Conservation (phyloP, 1,284 basidiomycete genomes). For the Fistulina hepatica region DNA sequence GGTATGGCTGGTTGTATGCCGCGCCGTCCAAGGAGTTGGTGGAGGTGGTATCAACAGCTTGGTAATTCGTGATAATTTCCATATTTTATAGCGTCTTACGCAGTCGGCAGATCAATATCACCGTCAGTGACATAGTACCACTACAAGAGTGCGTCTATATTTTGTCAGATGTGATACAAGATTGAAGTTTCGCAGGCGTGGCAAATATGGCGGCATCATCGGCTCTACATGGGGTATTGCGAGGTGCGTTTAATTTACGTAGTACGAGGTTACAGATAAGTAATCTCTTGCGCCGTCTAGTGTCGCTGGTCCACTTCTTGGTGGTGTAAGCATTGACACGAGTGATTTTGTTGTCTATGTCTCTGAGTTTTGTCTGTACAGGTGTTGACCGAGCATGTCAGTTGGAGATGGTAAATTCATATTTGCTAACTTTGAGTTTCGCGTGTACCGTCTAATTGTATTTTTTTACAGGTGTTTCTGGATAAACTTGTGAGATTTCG, state of each 20-base stretch:
- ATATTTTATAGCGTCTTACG: slow-evolving; percentile 2
- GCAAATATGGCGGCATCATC: slow-evolving; percentile 61
- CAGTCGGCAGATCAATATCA: slow-evolving; percentile 44
- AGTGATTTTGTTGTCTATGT: not conserved
- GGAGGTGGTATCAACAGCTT: slow-evolving; percentile 64
- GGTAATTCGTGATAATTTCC: slow-evolving; percentile 17
- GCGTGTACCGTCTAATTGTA: not conserved
- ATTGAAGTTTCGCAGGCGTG: slow-evolving; percentile 38
- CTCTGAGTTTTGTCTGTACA: slow-evolving; percentile 17
- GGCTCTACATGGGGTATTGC: slow-evolving; percentile 72
- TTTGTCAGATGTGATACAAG: not conserved
- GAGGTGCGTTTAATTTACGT: slow-evolving; percentile 25
- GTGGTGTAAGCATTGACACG: slow-evolving; percentile 40
- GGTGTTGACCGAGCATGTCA: slow-evolving; percentile 60
- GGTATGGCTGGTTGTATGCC: slow-evolving; percentile 60
- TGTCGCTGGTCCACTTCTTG: slow-evolving; percentile 67
- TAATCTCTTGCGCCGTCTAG: slow-evolving; percentile 26
- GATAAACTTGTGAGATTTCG: slow-evolving; percentile 48
- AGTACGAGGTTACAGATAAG: not conserved
- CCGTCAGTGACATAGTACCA: slow-evolving; percentile 71
- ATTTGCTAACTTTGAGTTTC: slow-evolving; percentile 4
- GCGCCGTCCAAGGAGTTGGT: slow-evolving; percentile 77
- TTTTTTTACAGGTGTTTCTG: slow-evolving; percentile 49
- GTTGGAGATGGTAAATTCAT: slow-evolving; percentile 55
- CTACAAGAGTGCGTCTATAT: slow-evolving; percentile 48